Percentiles rank a stretch among this genome's conserved stretches.
Conservation (phyloP, 257 asterid genomes). For the Ilex asprella region DNA sequence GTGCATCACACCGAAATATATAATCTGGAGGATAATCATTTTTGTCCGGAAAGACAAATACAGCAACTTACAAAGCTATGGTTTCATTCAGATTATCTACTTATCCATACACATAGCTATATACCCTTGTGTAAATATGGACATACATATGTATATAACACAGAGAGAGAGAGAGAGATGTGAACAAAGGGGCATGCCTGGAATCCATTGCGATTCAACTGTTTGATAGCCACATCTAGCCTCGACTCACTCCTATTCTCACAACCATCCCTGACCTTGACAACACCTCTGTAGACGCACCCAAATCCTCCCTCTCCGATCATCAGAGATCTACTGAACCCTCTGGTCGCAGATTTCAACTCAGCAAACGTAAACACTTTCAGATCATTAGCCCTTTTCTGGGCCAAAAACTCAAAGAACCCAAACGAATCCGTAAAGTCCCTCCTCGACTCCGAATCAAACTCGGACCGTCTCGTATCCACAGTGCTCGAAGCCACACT, state of each 20-base stretch:
- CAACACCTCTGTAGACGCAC: constrained; percentile 67
- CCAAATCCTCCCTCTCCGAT: constrained; percentile 98
- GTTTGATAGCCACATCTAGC: constrained; percentile 76
- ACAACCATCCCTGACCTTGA: constrained; percentile 14
- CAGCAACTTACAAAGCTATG: too few relatives aligned
- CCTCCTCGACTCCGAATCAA: constrained; percentile 52
- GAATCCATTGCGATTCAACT: constrained; percentile 82
- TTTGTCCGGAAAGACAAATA: too few relatives aligned
- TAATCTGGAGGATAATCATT: too few relatives aligned
- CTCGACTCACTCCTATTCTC: constrained; percentile 26
- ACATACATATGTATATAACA: too few relatives aligned
- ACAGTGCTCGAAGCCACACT: constrained; percentile 76
- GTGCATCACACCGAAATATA: too few relatives aligned
- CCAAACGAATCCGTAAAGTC: constrained; percentile 59
- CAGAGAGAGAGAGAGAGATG: background rate
- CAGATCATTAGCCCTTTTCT: constrained; percentile 66
- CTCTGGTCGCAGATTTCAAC: constrained; percentile 68
- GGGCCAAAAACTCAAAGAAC: constrained; percentile 51
- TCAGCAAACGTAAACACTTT: constrained; percentile 60
- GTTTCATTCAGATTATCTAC: too few relatives aligned
- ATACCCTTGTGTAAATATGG: too few relatives aligned
- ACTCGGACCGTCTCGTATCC: constrained; percentile 67
- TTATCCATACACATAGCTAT: too few relatives aligned
- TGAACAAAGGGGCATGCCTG: constrained; percentile 63
- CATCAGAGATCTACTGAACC: constrained; percentile 59